These are phyloP conservation scores for Forsythia viridissima DNA, from an alignment of 257 asterid genomes.

Conservation along the genomic window DNA sequence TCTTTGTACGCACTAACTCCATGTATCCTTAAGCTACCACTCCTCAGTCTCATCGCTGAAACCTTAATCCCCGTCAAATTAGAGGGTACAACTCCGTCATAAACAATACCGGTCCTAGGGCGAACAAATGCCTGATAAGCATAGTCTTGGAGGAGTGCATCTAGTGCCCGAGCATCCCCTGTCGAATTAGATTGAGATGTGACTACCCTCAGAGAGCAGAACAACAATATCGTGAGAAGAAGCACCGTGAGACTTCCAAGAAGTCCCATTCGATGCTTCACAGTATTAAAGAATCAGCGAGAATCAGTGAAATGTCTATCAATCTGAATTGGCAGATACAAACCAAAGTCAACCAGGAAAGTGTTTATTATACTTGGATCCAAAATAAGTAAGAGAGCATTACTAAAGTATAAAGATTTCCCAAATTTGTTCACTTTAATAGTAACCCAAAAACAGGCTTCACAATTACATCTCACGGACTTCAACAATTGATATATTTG, in stretches of 20 bases:
- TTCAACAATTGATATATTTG: background rate
- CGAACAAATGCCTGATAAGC: conserved; percentile 53
- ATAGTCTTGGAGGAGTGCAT: conserved; percentile 57
- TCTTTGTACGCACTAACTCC: conserved; percentile 52
- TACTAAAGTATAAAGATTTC: background rate
- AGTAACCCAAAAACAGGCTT: background rate
- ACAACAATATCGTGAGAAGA: conserved; percentile 30
- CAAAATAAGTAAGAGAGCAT: background rate
- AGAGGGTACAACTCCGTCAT: conserved; percentile 48
- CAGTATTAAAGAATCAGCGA: background rate
- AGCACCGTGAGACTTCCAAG: conserved; percentile 40
- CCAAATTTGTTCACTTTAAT: background rate
- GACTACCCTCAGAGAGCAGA: conserved; percentile 31
- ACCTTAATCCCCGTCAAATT: conserved; percentile 63
- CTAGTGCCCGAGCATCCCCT: conserved; percentile 28
- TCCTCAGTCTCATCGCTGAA: conserved; percentile 66
- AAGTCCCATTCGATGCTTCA: conserved; percentile 50
- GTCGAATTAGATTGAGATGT: background rate
- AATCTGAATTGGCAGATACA: background rate
- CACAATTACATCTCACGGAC: background rate
- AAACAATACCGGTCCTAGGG: conserved; percentile 56
- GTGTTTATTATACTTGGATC: background rate
- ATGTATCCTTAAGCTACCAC: conserved; percentile 59
- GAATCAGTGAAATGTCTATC: background rate
- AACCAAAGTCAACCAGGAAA: background rate